phyloP scores from a whole-genome alignment of 495 filamentous ascomycete species.

The Xylaria bambusicola region DNA sequence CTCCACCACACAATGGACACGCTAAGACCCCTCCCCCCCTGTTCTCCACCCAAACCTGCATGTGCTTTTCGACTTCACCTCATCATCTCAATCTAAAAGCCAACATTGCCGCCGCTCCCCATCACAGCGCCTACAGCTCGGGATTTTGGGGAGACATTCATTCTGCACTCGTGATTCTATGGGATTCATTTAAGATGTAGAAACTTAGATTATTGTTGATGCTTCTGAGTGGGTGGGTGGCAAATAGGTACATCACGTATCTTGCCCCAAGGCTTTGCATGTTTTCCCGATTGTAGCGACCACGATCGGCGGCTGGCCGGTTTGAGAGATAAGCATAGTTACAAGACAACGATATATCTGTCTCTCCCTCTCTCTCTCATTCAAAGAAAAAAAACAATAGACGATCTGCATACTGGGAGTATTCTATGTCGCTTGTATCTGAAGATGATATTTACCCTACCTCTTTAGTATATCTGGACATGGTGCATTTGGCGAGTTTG shows the following conservation, averaged over 20 bases:
- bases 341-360: slow-evolving; percentile 5
- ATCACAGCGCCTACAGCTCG: not conserved
- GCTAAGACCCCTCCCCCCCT: slow-evolving; percentile 27
- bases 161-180: too few relatives aligned
- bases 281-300: slow-evolving; percentile 11
- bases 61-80: slow-evolving; percentile 40
- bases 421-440: too few relatives aligned
- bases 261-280: slow-evolving; percentile 11
- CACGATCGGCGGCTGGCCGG: slow-evolving; percentile 11
- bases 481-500: too few relatives aligned
- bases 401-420: not conserved
- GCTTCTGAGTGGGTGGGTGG: too few relatives aligned
- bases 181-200: too few relatives aligned
- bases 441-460: too few relatives aligned
- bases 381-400: not conserved
- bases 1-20: slow-evolving; percentile 20
- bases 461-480: too few relatives aligned
- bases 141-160: not conserved
- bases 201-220: too few relatives aligned
- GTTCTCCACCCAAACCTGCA: slow-evolving; percentile 34
- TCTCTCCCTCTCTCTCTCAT: not conserved
- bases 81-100: slow-evolving; percentile 27
- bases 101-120: slow-evolving; percentile 10
- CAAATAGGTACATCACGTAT: too few relatives aligned
- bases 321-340: not conserved